A percentile compares a stretch with the other conserved stretches of the same genome.
Conservation (phyloP, 2,329 filamentous ascomycete species). For the Paracorniculantispora psalliotae region DNA sequence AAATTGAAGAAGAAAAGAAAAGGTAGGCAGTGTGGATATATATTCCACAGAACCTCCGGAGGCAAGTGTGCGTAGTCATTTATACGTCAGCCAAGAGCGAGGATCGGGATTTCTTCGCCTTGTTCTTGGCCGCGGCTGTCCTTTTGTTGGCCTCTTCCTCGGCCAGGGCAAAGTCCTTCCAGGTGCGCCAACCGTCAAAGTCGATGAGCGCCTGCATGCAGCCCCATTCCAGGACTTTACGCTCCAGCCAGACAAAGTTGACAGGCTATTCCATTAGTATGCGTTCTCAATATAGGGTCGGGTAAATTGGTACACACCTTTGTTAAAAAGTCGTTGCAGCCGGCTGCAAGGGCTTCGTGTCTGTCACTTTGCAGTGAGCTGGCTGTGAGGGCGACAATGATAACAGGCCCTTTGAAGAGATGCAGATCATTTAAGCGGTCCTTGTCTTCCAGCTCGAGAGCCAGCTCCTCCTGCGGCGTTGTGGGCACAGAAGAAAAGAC, state of each 20-base stretch:
- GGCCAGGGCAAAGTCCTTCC: slow-evolving; percentile 73
- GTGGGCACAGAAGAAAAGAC: slow-evolving; percentile 71
- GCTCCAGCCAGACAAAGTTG: slow-evolving; percentile 94
- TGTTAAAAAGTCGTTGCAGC: slow-evolving; percentile 96
- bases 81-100: slow-evolving; percentile 28
- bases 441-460: slow-evolving; percentile 50
- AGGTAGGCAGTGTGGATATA: no score
- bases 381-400: slow-evolving; percentile 94
- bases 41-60: no score
- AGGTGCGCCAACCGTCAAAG: slow-evolving; percentile 95
- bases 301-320: slow-evolving; percentile 63
- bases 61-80: no score
- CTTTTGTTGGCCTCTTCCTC: slow-evolving; percentile 40
- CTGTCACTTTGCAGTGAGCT: slow-evolving; percentile 92
- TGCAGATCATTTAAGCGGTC: slow-evolving; percentile 64
- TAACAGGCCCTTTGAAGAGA: slow-evolving; percentile 92
- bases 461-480: slow-evolving; percentile 44
- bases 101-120: slow-evolving; percentile 42
- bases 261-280: slow-evolving; percentile 61
- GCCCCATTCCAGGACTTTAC: slow-evolving; percentile 98
- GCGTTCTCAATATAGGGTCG: not conserved
- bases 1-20: not conserved
- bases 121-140: slow-evolving; percentile 31
- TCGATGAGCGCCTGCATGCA: slow-evolving; percentile 99
- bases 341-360: slow-evolving; percentile 88